Base-by-base conservation (phyloP, 768 basidiomycete species). In the Lactarius evosmus region DNA sequence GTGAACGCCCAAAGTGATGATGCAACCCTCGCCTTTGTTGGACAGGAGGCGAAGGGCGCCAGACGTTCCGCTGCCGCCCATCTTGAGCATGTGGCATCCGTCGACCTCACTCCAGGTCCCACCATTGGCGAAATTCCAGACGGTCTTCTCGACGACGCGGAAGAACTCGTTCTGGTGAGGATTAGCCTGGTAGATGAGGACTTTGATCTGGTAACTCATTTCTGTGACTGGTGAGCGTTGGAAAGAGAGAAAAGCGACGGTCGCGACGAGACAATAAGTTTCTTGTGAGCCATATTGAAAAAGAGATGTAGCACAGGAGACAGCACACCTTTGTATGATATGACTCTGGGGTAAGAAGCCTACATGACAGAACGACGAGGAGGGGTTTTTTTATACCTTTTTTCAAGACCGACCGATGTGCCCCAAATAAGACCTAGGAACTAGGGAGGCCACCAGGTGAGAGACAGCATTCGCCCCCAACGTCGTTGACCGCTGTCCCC, bases 31-130 rank as follows among this genome's bases (percentile, higher is more conserved):
- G 61, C 70, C 73, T 9, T 54, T 68, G 52, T 71, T 69, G 8
- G 69, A 65, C 34, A 40, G 33, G 70, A 79, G 73, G 59, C 75
- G 76, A 19, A 80, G 57, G 7, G 70, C 69, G 11, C 79, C 76
- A 17, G 76, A 78, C 0, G 76, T 78, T 49, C 77, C 78, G 62
- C 78, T 79, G 9, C 71, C 73, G 34, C 67, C 70, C 73, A 77
- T 78, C 55, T 38, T 72, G 63, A 80, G 74, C n/a, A 69, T 69
- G 56, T 60, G 60, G 14, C 25, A 29, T 2, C 66, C 73, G 52
- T 72, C 53, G 9, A 40, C 34, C 27, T 70, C 56, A 40, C 60
- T 61, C 76, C 78, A 78, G 14, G 71, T 71, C 36, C 76, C 76
- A 11, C 74, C 73, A 60, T 74, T 73, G 56, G 71, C 76, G 59